Evolutionary conservation across 129 eudicot species (phyloP), one percentile per base, ranked within the genome.

Genomic region (Apium graveolens): DNA sequence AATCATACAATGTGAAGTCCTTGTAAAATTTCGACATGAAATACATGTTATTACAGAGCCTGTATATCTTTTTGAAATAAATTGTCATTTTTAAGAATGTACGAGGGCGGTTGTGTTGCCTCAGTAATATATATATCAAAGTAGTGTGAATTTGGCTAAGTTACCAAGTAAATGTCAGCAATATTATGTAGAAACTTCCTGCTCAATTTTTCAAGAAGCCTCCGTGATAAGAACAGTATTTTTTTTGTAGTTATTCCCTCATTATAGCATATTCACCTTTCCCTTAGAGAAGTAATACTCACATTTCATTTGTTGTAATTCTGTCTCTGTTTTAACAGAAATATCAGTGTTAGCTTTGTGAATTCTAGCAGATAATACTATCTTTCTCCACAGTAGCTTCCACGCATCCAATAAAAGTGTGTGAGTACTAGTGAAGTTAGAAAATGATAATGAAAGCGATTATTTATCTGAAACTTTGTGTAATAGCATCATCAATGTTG

Each of bases 11-110:
- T 17, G 0, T 17, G 21, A 38, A 9, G 32, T 5, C 45, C 48
- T 32, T 39, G 11, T 10, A 10, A 38, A 29, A 34, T 70, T 37
- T 70, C 26, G 75, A 70, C 49, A 39, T 21, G 45, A 70, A 70
- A 70, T 35, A 7, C 75, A 24, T 73, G 55, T 73, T 42, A 41
- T 72, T 39, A 42, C 76, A 39, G 51, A 70, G 46, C 75, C 75
- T 34, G 1, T 20, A 37, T 20, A 70, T 70, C 48, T 38, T 37
- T 9, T 39, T 70, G 75, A 37, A 70, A 12, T 42, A 35, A 7
- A 42, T 37, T n/a, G 37, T 41, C 51, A 10, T n/a, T 73, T 73
- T 73, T 55, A 46, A 73, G 55, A 43, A 73, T n/a, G 55, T 26
- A 4, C 5, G 55, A 43, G 76, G 76, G 29, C 20, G 12, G 37